Percentiles rank a stretch among this genome's conserved stretches.
Evolutionary conservation across 1,139 yeast genomes (phyloP).

Genomic region (Casaregolazyma suthepensis): DNA sequence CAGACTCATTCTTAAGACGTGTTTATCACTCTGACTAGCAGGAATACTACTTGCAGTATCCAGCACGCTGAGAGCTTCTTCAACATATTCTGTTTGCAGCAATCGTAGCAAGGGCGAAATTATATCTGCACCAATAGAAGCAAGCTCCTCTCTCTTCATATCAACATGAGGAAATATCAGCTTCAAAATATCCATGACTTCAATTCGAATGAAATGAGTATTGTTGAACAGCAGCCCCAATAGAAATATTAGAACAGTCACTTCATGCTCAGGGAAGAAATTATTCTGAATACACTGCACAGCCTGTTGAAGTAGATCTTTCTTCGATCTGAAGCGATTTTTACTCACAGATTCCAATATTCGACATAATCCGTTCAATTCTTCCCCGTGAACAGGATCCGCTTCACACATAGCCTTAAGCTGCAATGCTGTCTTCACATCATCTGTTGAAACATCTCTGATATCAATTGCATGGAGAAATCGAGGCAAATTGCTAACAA

Average conservation of each 20-base stretch:
- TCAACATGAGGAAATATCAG: slow-evolving; percentile 73
- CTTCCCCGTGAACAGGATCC: slow-evolving; percentile 22
- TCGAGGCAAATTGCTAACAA: slow-evolving; percentile 76
- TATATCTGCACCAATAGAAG: slow-evolving; percentile 90
- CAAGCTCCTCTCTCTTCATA: slow-evolving; percentile 69
- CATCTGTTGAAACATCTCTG: slow-evolving; percentile 35
- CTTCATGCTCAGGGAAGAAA: slow-evolving; percentile 72
- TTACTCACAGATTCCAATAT: slow-evolving; percentile 72
- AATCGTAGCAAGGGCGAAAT: slow-evolving; percentile 83
- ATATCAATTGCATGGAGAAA: slow-evolving; percentile 72
- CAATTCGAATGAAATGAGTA: slow-evolving; percentile 69
- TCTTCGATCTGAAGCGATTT: slow-evolving; percentile 75
- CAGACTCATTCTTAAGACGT: slow-evolving; percentile 83
- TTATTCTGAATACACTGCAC: slow-evolving; percentile 58
- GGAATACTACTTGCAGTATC: slow-evolving; percentile 84
- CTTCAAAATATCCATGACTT: slow-evolving; percentile 70
- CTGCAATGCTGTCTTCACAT: slow-evolving; percentile 22
- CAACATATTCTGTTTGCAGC: slow-evolving; percentile 79
- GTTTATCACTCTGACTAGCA: slow-evolving; percentile 85
- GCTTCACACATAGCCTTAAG: slow-evolving; percentile 55
- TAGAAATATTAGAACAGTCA: slow-evolving; percentile 66
- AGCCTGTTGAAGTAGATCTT: slow-evolving; percentile 80
- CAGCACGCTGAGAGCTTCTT: slow-evolving; percentile 79
- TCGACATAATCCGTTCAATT: slow-evolving; percentile 59
- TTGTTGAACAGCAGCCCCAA: slow-evolving; percentile 75